Evolutionary conservation across 2,329 filamentous ascomycete genomes (phyloP).

Genomic region (Hymenoscyphus occultus): DNA sequence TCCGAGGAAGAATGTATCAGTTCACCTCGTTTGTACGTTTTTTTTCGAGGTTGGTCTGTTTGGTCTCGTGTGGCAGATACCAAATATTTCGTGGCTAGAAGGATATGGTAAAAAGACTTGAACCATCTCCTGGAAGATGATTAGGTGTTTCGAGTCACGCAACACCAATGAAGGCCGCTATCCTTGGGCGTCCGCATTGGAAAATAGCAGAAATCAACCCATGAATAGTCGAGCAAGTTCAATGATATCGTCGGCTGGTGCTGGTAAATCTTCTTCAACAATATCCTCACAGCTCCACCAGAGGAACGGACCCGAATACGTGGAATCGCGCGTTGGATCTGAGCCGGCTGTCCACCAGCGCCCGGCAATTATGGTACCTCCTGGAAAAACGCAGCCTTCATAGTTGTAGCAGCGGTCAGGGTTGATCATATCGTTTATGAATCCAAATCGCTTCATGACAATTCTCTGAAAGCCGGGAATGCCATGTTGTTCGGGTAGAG

Average conservation of each 20-base stretch:
- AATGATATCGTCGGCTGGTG: conserved; percentile 21
- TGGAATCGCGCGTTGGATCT: conserved; percentile 12
- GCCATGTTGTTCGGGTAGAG: conserved; percentile 45
- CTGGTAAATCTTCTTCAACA: conserved; percentile 9
- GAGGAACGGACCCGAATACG: conserved; percentile 36
- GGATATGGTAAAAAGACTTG: no score
- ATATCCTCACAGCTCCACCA: conserved; percentile 36
- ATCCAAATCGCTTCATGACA: conserved; percentile 50
- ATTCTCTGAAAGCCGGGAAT: conserved; percentile 54
- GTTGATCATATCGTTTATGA: conserved; percentile 23
- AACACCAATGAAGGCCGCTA: no score
- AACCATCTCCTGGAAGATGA: no score
- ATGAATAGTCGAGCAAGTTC: conserved; percentile 13
- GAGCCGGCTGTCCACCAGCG: conserved; percentile 44
- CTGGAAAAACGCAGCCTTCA: conserved; percentile 47
- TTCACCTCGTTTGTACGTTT: no score
- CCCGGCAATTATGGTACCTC: conserved; percentile 46
- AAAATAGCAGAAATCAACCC: not conserved
- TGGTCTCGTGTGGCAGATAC: no score
- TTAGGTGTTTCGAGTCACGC: no score
- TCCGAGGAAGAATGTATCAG: no score
- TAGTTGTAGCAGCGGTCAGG: conserved; percentile 42
- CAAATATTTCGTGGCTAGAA: no score
- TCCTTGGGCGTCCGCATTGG: not conserved
- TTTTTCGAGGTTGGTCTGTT: no score